phyloP scores from a whole-genome alignment of 495 filamentous ascomycete species.

The Penicillium malachiteum region DNA sequence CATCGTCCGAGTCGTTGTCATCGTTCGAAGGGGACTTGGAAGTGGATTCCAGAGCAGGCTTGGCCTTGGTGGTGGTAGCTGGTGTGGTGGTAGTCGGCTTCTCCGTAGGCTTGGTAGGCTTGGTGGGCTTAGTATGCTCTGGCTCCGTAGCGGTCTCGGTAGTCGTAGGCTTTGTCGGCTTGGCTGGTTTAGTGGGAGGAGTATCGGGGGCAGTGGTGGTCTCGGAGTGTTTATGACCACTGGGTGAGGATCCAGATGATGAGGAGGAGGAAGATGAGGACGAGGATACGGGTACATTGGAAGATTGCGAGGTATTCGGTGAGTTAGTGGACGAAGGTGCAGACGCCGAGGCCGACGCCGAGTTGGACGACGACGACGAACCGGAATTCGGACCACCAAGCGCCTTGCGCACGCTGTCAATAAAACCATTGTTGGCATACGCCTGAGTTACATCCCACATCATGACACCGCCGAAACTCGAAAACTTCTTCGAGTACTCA shows the following conservation, averaged over 20 bases:
- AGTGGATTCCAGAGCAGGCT: constrained; percentile 2
- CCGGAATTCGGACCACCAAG: constrained; percentile 29
- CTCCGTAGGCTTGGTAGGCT: background rate
- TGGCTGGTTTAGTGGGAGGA: background rate
- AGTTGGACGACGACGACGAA: constrained; percentile 31
- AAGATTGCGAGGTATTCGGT: constrained; percentile 25
- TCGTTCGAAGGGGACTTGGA: constrained; percentile 1
- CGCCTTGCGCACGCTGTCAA: constrained; percentile 40
- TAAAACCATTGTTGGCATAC: constrained; percentile 57
- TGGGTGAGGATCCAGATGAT: constrained; percentile 27
- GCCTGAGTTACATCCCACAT: constrained; percentile 69
- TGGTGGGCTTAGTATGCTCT: background rate
- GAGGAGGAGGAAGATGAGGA: constrained; percentile 33
- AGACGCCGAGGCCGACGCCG: constrained; percentile 32
- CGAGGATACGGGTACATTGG: constrained; percentile 28
- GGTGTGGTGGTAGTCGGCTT: constrained; percentile 2
- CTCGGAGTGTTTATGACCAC: constrained; percentile 15
- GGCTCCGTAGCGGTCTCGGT: constrained; percentile 4
- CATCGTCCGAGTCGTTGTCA: background rate
- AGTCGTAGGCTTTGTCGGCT: background rate
- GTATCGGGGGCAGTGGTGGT: background rate
- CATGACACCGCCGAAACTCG: constrained; percentile 69
- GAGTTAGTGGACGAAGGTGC: constrained; percentile 32
- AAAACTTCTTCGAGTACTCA: constrained; percentile 49
- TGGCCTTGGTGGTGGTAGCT: background rate